Percentiles rank a stretch among this genome's conserved stretches.
These are phyloP conservation scores for Suillus spraguei DNA, from an alignment of 768 basidiomycete genomes.

Conservation along the genomic window DNA sequence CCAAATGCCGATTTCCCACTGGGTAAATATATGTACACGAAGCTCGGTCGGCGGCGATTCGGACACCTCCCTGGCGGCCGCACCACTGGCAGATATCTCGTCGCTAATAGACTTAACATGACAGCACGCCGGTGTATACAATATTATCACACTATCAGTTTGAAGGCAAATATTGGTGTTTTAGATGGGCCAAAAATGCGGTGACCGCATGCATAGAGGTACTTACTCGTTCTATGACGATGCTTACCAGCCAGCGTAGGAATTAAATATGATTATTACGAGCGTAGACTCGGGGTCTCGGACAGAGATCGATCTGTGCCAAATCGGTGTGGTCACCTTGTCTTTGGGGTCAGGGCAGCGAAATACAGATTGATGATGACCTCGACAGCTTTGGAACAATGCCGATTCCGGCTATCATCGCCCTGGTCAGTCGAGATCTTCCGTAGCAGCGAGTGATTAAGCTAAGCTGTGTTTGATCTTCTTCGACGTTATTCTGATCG, in stretches of 20 bases:
- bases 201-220: neutral
- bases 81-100: neutral
- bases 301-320: neutral
- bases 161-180: neutral
- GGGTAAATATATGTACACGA: neutral
- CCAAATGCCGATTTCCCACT: constrained; percentile 5
- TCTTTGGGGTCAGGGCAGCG: constrained; percentile 3
- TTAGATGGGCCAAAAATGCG: neutral
- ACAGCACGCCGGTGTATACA: neutral
- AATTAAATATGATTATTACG: neutral
- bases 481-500: neutral
- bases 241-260: neutral
- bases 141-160: neutral
- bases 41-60: neutral
- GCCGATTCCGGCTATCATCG: neutral
- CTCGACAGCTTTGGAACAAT: constrained; percentile 2
- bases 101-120: neutral
- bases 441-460: neutral
- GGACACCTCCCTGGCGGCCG: neutral
- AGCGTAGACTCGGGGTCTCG: neutral
- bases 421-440: constrained; percentile 3
- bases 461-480: neutral
- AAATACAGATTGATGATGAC: constrained; percentile 7
- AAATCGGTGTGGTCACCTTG: constrained; percentile 1
- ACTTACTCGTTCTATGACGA: neutral